Conservation (phyloP, 805 yeast genomes). For the Saccharomycopsis amapae region DNA sequence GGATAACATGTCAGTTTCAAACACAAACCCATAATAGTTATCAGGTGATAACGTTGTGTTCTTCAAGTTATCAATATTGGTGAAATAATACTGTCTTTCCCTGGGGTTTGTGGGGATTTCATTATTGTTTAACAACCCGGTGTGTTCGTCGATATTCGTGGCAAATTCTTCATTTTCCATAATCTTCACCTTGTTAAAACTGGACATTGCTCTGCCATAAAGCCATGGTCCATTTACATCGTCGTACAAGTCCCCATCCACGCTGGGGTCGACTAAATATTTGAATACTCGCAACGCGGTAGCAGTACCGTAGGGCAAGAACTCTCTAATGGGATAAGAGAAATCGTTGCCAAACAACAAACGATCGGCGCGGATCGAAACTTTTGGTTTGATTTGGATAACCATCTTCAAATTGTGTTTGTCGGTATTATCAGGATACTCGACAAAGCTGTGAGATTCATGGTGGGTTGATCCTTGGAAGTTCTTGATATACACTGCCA, state of each 20-base stretch:
- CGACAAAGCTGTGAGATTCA: conserved; percentile 29
- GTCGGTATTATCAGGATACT: conserved; percentile 29
- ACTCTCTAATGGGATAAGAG: conserved; percentile 48
- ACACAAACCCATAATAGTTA: conserved; percentile 39
- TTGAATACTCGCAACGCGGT: conserved; percentile 51
- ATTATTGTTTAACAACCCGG: not conserved
- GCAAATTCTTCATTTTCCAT: conserved; percentile 15
- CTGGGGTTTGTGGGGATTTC: conserved; percentile 30
- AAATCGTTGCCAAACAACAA: conserved; percentile 66
- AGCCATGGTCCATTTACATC: conserved; percentile 48
- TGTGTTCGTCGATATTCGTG: not conserved
- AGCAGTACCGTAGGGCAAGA: conserved; percentile 49
- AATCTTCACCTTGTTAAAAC: conserved; percentile 43
- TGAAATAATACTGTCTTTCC: conserved; percentile 40
- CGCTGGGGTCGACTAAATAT: conserved; percentile 55
- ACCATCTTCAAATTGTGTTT: conserved; percentile 39
- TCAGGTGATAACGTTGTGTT: conserved; percentile 35
- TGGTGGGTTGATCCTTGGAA: conserved; percentile 40
- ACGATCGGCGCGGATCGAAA: conserved; percentile 40
- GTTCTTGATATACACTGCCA: conserved; percentile 36
- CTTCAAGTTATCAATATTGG: conserved; percentile 32
- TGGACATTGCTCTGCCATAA: conserved; percentile 54
- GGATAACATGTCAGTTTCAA: conserved; percentile 48
- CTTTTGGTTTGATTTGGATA: conserved; percentile 18
- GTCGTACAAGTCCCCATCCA: conserved; percentile 52